These are phyloP conservation scores for Aphanomyces euteiches DNA, from an alignment of 352 stramenopile genomes.

Conservation along the genomic window DNA sequence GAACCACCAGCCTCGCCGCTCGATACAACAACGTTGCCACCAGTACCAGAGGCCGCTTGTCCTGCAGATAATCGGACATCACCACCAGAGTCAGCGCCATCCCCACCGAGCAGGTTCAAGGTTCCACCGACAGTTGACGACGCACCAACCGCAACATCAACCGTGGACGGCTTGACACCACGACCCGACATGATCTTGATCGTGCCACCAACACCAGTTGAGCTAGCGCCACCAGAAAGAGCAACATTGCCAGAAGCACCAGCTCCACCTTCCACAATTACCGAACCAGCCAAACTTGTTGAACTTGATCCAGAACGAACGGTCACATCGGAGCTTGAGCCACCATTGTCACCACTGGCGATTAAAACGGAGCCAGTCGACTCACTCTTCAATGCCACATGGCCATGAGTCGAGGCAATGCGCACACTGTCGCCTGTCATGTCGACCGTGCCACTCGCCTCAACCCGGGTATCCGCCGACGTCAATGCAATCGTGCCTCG, in stretches of 20 bases:
- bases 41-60: conserved; percentile 4
- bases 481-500: neutral
- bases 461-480: neutral
- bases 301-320: conserved; percentile 1
- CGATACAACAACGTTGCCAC: conserved; percentile 35
- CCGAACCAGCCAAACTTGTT: neutral
- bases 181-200: conserved; percentile 4
- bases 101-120: conserved; percentile 11
- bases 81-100: neutral
- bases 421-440: neutral
- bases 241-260: neutral
- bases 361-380: neutral
- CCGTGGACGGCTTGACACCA: neutral
- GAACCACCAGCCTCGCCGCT: conserved; percentile 30
- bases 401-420: neutral
- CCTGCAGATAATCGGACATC: conserved; percentile 8
- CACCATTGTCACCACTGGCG: conserved; percentile 1
- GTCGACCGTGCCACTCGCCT: neutral
- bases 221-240: neutral
- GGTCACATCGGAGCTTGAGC: conserved; percentile 2
- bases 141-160: conserved; percentile 19
- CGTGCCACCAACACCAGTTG: neutral
- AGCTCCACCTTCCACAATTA: conserved; percentile 5
- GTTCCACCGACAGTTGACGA: neutral
- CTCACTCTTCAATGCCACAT: neutral